phyloP scores from a whole-genome alignment of 495 filamentous ascomycete species.

The Parathielavia appendiculata region DNA sequence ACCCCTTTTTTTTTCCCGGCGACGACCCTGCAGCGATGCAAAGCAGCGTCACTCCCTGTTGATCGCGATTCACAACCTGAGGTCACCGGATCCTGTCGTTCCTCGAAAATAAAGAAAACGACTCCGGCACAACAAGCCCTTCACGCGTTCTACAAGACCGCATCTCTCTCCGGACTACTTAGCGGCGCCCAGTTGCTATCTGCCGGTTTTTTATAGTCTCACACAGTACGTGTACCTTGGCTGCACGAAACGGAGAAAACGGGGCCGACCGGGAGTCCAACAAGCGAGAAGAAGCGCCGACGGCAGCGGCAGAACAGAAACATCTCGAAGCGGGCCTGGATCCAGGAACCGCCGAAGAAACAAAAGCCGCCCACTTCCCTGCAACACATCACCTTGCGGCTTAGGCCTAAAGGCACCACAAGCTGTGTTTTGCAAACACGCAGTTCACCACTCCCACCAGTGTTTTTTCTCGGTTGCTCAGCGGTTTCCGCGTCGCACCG shows the following conservation, averaged over 20 bases:
- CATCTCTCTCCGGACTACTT: not conserved
- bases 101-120: constrained; percentile 15
- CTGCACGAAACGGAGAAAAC: constrained; percentile 4
- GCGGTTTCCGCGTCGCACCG: constrained; percentile 13
- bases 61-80: constrained; percentile 21
- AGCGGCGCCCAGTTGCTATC: not conserved
- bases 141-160: not conserved
- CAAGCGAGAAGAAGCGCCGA: not conserved
- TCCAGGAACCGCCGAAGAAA: constrained; percentile 5
- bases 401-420: constrained; percentile 2
- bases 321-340: constrained; percentile 3
- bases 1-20: constrained; percentile 13
- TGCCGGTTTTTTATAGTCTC: not conserved
- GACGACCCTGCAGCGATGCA: constrained; percentile 9
- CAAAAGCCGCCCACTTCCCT: constrained; percentile 6
- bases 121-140: not conserved
- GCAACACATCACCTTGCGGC: not conserved
- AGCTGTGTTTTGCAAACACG: constrained; percentile 5
- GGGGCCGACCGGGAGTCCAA: not conserved
- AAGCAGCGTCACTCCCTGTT: constrained; percentile 33
- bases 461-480: constrained; percentile 12
- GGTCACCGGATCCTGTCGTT: constrained; percentile 1
- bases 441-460: not conserved
- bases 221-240: not conserved
- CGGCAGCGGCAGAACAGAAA: constrained; percentile 3